Evolutionary conservation across 345 rosid genomes (phyloP), one percentile per base, ranked within the genome.

Genomic region (Salix purpurea): DNA sequence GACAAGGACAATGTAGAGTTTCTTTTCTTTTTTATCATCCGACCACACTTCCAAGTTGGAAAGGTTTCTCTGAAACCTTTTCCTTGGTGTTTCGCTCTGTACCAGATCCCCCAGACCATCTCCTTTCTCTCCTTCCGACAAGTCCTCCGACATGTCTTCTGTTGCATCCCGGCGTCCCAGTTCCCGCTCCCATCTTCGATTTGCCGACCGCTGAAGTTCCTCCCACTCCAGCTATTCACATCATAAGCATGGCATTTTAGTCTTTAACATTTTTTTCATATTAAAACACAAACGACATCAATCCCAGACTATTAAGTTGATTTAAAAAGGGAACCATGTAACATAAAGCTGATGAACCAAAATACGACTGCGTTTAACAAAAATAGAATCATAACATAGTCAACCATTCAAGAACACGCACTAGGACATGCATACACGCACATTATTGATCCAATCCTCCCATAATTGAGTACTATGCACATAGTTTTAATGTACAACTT

Each of bases 101-200:
- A 77, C 23, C 82, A 90, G 24, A 36, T 95, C 97, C 14, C 83
- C 90, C n/a, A 86, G 48, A 50, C 73, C 77, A 73, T 95, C 99
- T 66, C 90, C 99, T 81, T 89, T 93, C 85, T 95, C 99, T 60
- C 97, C 99, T 85, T 95, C 99, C 1, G 99, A 90, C 71, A 93
- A 86, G 89, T 95, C 99, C 78, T 95, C 99, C 0, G 87, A 88
- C 91, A 95, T 89, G 83, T 90, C 98, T 70, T 91, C 99, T 0
- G 97, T 90, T 7, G 89, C 98, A 69, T 95, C 99, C 82, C 79
- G 82, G 48, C 89, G 91, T 66, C 97, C 97, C 85, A 86, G 93
- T 83, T 95, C 98, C 36, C 92, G 84, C 73, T 93, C 99, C 89
- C 83, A 70, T 80, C 92, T 90, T 74, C 94, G 79, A 61, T 78